These are phyloP conservation scores for Cryomyces minteri DNA, from an alignment of 495 filamentous ascomycete species.

Conservation along the genomic window DNA sequence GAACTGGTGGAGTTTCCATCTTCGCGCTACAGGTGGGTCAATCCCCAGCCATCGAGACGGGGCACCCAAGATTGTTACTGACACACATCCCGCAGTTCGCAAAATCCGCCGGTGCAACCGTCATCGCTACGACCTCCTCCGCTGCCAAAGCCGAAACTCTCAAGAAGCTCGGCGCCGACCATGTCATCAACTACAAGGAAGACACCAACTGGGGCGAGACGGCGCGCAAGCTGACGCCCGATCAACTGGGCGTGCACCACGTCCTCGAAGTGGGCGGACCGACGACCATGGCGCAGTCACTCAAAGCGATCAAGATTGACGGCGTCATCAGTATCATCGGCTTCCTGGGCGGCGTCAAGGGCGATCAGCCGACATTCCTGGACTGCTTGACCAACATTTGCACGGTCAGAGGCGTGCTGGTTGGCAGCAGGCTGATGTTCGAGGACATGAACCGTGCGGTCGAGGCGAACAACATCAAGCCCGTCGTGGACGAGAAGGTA, in stretches of 20 bases:
- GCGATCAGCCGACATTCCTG: constrained; percentile 17
- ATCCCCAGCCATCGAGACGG: neutral
- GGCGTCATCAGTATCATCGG: constrained; percentile 27
- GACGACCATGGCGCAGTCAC: constrained; percentile 20
- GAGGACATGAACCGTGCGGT: constrained; percentile 23
- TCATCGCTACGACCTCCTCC: constrained; percentile 67
- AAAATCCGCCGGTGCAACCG: constrained; percentile 61
- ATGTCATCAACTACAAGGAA: constrained; percentile 60
- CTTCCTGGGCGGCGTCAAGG: constrained; percentile 17
- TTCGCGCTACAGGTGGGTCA: constrained; percentile 49
- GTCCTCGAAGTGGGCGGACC: constrained; percentile 29
- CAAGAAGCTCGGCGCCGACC: constrained; percentile 57
- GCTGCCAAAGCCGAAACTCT: constrained; percentile 43
- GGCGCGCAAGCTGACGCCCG: constrained; percentile 45
- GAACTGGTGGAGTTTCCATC: constrained; percentile 65
- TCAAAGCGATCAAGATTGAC: constrained; percentile 21
- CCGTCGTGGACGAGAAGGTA: constrained; percentile 20
- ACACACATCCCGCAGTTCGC: constrained; percentile 39
- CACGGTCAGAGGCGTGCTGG: constrained; percentile 20
- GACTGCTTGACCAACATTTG: constrained; percentile 16
- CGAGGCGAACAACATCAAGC: constrained; percentile 21
- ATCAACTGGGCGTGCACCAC: constrained; percentile 44
- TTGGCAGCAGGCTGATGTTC: constrained; percentile 19
- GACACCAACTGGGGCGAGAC: constrained; percentile 56
- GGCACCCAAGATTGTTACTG: neutral